Evolutionary conservation across 495 filamentous ascomycete genomes (phyloP), one percentile per base, ranked within the genome.

Genomic region (Neurospora sp.): DNA sequence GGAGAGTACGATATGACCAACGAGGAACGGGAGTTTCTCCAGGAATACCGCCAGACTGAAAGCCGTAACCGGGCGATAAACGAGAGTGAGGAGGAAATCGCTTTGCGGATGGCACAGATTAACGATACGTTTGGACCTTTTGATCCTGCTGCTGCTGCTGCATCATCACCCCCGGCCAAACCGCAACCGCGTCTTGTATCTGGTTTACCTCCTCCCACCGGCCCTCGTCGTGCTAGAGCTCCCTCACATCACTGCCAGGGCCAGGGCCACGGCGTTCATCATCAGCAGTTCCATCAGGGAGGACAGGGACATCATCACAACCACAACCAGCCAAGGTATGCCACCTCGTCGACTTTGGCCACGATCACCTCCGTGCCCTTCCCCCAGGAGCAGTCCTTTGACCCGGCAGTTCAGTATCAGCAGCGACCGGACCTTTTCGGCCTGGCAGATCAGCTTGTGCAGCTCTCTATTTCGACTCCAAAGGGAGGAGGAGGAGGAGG

Each of bases 31-130:
- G 59, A 44, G 2, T 16, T 70, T 2, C 41, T 81, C 10, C 22
- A 31, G 7, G 10, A 18, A 12, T 81, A 73, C 68, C 61, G 75
- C 3, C 70, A 73, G 10, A 18, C 71, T 16, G 78, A 75, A 70
- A 39, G 39, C 1, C 39, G 8, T 1, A n/a, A 3, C 3, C 38
- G 59, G 47, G 70, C 27, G 10, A 47, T 6, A 22, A 73, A 69
- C 42, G 35, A 39, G 27, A 40, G 69, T 3, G 65, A 38, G 2
- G 42, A 68, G 12, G 73, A 75, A 39, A 61, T 73, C 6, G n/a
- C 20, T 8, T 8, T 31, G 27, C 71, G 73, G 7, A 71, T 78
- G 7, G 71, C 39, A 2, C 70, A 75, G 71, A 77, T 79, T 22
- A 68, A 71, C 4, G 44, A 53, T 20, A 5, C 69, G 12, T 78